Percentiles rank a stretch among this genome's conserved stretches.
phyloP scores from a whole-genome alignment of 2,329 filamentous ascomycete genomes.

The Fusarium ramigenum region DNA sequence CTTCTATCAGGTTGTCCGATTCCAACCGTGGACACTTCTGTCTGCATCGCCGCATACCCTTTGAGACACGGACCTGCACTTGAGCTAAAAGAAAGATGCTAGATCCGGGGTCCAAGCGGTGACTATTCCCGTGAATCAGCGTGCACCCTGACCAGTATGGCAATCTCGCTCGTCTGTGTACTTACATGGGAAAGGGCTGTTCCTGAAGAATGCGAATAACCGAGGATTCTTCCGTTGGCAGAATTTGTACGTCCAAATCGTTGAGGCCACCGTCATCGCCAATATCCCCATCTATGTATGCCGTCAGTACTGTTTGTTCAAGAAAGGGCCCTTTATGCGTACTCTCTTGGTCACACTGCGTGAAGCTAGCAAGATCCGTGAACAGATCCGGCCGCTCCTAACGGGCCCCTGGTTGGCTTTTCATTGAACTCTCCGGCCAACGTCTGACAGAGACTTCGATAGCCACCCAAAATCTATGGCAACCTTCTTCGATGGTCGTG shows the following conservation, averaged over 20 bases:
- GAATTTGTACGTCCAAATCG: conserved; percentile 57
- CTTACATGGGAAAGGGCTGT: conserved; percentile 55
- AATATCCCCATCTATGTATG: conserved; percentile 41
- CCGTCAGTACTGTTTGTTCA: conserved; percentile 6
- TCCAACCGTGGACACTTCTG: conserved; percentile 48
- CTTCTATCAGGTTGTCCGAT: conserved; percentile 66
- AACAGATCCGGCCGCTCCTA: conserved; percentile 5
- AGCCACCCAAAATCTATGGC: conserved; percentile 57
- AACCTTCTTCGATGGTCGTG: conserved; percentile 46
- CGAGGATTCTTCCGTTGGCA: conserved; percentile 52
- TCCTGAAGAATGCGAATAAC: conserved; percentile 59
- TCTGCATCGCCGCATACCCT: conserved; percentile 5
- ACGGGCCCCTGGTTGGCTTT: not conserved
- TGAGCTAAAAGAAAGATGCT: conserved; percentile 60
- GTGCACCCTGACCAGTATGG: not conserved
- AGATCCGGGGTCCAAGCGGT: conserved; percentile 54
- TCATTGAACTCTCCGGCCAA: conserved; percentile 3
- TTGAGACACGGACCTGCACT: conserved; percentile 47
- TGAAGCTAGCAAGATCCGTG: not conserved
- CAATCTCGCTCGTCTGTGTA: not conserved
- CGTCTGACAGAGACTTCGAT: conserved; percentile 57
- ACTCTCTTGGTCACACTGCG: conserved; percentile 37
- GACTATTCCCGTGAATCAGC: conserved; percentile 47
- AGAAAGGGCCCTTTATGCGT: not conserved
- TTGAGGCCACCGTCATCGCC: conserved; percentile 60